Percentiles rank a stretch among this genome's conserved stretches.
These are phyloP conservation scores for Coemansia sp. DNA, from an alignment of 192 early-diverging fungal genomes.

Conservation along the genomic window DNA sequence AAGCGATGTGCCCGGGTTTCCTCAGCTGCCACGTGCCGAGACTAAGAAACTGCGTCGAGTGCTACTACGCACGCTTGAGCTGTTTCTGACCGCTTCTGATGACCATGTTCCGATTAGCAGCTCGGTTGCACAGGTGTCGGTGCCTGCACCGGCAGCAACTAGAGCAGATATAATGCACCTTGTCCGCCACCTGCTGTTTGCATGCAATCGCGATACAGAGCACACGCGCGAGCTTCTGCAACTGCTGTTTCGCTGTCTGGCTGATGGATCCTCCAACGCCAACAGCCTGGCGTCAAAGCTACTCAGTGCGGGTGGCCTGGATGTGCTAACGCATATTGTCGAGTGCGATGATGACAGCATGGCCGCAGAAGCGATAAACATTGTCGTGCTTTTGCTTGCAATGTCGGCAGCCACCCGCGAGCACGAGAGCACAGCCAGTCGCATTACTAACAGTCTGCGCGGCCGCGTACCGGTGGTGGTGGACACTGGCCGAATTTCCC, in stretches of 20 bases:
- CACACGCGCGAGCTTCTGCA: constrained; percentile 38
- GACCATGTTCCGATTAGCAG: neutral
- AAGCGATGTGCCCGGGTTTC: constrained; percentile 21
- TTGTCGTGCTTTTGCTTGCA: constrained; percentile 33
- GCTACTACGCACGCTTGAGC: constrained; percentile 32
- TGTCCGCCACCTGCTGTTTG: constrained; percentile 28
- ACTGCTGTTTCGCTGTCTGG: constrained; percentile 41
- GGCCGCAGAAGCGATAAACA: constrained; percentile 41
- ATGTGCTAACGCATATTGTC: constrained; percentile 34
- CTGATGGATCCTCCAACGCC: constrained; percentile 39
- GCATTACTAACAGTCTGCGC: constrained; percentile 39
- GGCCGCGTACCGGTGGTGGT: constrained; percentile 18
- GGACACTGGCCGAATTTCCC: constrained; percentile 15
- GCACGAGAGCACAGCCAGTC: constrained; percentile 32
- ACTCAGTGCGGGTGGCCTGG: constrained; percentile 20
- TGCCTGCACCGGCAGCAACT: constrained; percentile 9
- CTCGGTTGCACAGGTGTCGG: neutral
- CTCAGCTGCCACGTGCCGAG: constrained; percentile 14
- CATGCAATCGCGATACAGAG: constrained; percentile 40
- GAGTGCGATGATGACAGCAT: constrained; percentile 40
- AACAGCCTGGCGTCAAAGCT: constrained; percentile 21
- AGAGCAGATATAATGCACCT: constrained; percentile 28
- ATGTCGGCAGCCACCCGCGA: constrained; percentile 20
- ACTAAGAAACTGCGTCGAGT: constrained; percentile 21
- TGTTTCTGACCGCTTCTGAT: constrained; percentile 29